Evolutionary conservation across 1,284 basidiomycete species (phyloP).

Genomic region (Fomitopsis palustris): DNA sequence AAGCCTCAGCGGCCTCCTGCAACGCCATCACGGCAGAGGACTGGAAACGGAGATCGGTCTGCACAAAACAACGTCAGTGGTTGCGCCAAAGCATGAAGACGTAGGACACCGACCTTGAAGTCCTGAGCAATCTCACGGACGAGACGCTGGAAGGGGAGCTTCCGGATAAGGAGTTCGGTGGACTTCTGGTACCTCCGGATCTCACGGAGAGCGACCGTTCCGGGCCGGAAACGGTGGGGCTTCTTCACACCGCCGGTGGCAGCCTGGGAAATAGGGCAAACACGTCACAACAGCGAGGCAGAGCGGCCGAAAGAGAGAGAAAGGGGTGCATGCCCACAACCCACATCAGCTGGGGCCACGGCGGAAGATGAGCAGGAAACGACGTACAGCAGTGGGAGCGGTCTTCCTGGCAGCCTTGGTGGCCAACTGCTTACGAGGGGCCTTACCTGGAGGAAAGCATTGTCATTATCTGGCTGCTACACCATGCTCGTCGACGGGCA

Average conservation of each 20-base stretch:
- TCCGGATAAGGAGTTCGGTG: constrained; percentile 93
- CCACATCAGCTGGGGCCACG: constrained; percentile 18
- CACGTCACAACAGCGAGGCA: constrained; percentile 11
- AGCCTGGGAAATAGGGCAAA: constrained; percentile 42
- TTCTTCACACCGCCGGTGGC: constrained; percentile 97
- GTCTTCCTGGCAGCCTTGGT: constrained; percentile 90
- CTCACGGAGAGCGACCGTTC: constrained; percentile 98
- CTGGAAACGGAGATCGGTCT: constrained; percentile 96
- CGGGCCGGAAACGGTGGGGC: constrained; percentile 95
- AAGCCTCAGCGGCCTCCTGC: constrained; percentile 95
- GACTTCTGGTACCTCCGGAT: constrained; percentile 98
- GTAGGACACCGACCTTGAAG: constrained; percentile 73
- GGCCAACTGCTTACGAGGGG: constrained; percentile 86
- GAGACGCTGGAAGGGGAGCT: constrained; percentile 94
- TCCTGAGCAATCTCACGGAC: constrained; percentile 97
- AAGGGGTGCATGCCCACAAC: constrained; percentile 16
- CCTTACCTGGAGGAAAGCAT: constrained; percentile 55
- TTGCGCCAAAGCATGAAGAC: constrained; percentile 5
- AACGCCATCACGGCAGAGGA: constrained; percentile 94
- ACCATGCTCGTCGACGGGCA: constrained; percentile 1
- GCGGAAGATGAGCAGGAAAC: constrained; percentile 12
- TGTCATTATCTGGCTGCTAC: not conserved
- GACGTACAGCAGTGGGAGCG: constrained; percentile 54
- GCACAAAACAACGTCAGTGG: constrained; percentile 8
- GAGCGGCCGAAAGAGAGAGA: constrained; percentile 8